phyloP scores from a whole-genome alignment of 2,329 filamentous ascomycete species.

The Colletotrichum sp. region DNA sequence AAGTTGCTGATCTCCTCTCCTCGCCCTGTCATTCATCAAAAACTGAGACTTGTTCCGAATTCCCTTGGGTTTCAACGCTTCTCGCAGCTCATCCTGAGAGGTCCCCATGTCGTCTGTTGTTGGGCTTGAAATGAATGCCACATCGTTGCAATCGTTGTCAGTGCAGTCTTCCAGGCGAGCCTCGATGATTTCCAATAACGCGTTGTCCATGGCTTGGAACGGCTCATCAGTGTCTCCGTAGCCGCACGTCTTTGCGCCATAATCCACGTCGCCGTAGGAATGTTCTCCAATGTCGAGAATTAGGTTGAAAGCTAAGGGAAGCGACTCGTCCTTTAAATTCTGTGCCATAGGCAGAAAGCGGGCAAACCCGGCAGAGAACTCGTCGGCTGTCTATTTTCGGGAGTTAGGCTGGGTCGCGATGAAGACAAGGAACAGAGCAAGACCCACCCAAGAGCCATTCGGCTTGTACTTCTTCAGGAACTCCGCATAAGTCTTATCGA shows the following conservation, averaged over 20 bases:
- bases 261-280: not conserved
- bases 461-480: not conserved
- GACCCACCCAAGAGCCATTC: not conserved
- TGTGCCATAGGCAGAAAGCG: not conserved
- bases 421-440: not conserved
- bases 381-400: not conserved
- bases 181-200: not conserved
- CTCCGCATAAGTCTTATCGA: not conserved
- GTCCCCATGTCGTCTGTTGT: not conserved
- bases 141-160: not conserved
- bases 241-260: not conserved
- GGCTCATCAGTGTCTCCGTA: not conserved
- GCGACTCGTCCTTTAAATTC: not conserved
- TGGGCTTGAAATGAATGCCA: not conserved
- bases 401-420: not conserved
- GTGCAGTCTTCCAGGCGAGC: not conserved
- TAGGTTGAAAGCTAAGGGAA: not conserved
- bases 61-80: not conserved
- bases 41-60: not conserved
- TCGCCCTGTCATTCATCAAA: not conserved
- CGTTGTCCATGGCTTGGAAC: not conserved
- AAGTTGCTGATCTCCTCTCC: not conserved
- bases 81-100: not conserved
- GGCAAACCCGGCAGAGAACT: not conserved
- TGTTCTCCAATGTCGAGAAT: not conserved